Evolutionary conservation across 1,284 basidiomycete genomes (phyloP).

Genomic region (Cutaneotrichosporon daszewskae): DNA sequence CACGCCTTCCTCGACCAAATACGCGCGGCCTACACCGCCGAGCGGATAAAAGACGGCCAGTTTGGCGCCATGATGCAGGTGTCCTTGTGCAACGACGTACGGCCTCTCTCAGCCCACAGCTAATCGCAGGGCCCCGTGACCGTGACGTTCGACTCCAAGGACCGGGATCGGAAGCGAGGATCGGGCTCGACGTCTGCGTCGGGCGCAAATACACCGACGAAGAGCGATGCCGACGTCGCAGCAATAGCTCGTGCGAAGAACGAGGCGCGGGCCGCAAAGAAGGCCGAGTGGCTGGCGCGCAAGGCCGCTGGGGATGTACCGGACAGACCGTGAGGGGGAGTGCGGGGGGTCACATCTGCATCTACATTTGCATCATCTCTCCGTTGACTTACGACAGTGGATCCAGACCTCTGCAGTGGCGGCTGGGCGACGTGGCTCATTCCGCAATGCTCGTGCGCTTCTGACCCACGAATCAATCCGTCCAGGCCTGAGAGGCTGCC

Average conservation of each 20-base stretch:
- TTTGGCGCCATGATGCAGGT: slow-evolving; percentile 95
- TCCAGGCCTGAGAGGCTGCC: no score
- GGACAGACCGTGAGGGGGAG: no score
- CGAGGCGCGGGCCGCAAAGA: slow-evolving; percentile 13
- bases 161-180: slow-evolving; percentile 6
- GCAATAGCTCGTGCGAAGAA: slow-evolving; percentile 13
- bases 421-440: not conserved
- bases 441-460: no score
- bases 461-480: not conserved
- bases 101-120: slow-evolving; percentile 16
- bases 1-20: slow-evolving; percentile 64
- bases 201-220: slow-evolving; percentile 12
- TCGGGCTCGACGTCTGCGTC: not conserved
- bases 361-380: no score
- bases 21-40: slow-evolving; percentile 54
- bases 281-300: slow-evolving; percentile 11
- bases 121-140: slow-evolving; percentile 67
- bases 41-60: slow-evolving; percentile 51
- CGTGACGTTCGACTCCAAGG: slow-evolving; percentile 60
- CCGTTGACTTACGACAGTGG: not conserved
- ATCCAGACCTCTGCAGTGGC: not conserved
- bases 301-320: slow-evolving; percentile 9
- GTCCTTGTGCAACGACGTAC: slow-evolving; percentile 74
- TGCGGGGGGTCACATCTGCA: no score
- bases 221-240: slow-evolving; percentile 3